A percentile compares a stretch with the other conserved stretches of the same genome.
Conservation (phyloP, 139 green algal species). For the Medakamo hakoo region DNA sequence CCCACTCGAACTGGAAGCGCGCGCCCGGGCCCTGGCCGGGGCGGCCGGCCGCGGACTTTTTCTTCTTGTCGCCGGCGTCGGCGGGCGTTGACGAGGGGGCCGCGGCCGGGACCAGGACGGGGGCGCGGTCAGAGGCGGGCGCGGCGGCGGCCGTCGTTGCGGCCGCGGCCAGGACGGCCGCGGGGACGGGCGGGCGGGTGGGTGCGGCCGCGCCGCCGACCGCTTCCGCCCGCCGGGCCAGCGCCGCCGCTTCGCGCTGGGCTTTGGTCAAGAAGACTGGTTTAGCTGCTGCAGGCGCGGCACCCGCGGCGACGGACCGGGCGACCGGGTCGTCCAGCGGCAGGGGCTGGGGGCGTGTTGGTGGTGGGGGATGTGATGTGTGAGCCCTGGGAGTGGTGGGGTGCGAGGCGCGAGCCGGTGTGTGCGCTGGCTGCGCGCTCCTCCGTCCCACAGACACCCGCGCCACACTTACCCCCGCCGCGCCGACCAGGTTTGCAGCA, state of each 20-base stretch:
- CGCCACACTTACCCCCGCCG: too few species aligned
- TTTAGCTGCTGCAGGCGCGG: constrained; percentile 54
- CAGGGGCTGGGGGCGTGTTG: constrained; percentile 41
- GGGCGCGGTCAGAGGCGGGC: not conserved
- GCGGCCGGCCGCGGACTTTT: constrained; percentile 61
- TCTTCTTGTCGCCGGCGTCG: constrained; percentile 3
- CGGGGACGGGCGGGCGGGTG: constrained; percentile 1
- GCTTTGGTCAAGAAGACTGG: constrained; percentile 82
- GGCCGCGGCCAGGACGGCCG: constrained; percentile 5
- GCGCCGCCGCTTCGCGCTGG: constrained; percentile 59
- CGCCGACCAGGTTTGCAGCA: not conserved
- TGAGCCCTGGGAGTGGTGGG: not conserved
- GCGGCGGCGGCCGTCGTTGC: constrained; percentile 1
- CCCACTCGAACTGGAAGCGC: constrained; percentile 97
- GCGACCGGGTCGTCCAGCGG: constrained; percentile 79
- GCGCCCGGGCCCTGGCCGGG: too few species aligned
- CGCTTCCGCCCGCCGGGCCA: constrained; percentile 44
- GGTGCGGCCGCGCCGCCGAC: constrained; percentile 10
- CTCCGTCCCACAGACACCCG: not conserved
- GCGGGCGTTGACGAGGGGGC: not conserved
- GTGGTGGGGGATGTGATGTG: not conserved
- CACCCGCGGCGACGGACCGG: constrained; percentile 57
- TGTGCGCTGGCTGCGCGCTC: too few species aligned
- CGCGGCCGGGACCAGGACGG: not conserved
- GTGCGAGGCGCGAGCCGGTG: too few species aligned